These are phyloP conservation scores for Mortierella sp. DNA, from an alignment of 371 early-diverging fungal species.

Conservation along the genomic window DNA sequence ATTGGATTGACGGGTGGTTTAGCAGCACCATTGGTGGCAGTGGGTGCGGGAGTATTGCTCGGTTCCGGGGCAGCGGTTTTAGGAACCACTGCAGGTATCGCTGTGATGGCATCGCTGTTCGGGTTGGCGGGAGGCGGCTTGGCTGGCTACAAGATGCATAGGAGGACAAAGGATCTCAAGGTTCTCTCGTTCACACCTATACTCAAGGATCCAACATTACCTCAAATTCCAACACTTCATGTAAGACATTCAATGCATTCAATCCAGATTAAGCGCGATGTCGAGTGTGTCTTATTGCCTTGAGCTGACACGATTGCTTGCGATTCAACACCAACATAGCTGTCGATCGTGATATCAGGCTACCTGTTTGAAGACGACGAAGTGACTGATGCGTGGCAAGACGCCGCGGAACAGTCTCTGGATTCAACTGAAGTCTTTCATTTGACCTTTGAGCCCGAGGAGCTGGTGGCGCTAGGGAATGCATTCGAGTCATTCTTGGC, in stretches of 20 bases:
- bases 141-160: constrained; percentile 55
- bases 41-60: constrained; percentile 58
- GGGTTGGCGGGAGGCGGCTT: constrained; percentile 72
- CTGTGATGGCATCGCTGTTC: constrained; percentile 71
- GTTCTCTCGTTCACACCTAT: constrained; percentile 70
- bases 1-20: constrained; percentile 77
- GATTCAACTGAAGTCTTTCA: constrained; percentile 65
- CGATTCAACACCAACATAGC: constrained; percentile 31
- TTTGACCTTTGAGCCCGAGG: constrained; percentile 83
- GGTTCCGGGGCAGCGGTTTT: constrained; percentile 69
- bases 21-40: constrained; percentile 73
- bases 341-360: constrained; percentile 73
- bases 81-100: constrained; percentile 72
- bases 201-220: constrained; percentile 61
- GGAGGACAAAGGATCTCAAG: constrained; percentile 58
- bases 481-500: constrained; percentile 83
- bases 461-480: constrained; percentile 78
- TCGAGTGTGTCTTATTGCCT: not conserved
- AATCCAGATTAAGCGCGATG: not conserved
- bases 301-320: not conserved
- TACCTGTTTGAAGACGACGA: constrained; percentile 62
- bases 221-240: constrained; percentile 68
- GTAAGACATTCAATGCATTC: constrained; percentile 43
- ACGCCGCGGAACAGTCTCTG: constrained; percentile 54
- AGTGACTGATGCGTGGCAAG: constrained; percentile 61